phyloP scores from a whole-genome alignment of 371 early-diverging fungal genomes.

The Ordospora colligata region DNA sequence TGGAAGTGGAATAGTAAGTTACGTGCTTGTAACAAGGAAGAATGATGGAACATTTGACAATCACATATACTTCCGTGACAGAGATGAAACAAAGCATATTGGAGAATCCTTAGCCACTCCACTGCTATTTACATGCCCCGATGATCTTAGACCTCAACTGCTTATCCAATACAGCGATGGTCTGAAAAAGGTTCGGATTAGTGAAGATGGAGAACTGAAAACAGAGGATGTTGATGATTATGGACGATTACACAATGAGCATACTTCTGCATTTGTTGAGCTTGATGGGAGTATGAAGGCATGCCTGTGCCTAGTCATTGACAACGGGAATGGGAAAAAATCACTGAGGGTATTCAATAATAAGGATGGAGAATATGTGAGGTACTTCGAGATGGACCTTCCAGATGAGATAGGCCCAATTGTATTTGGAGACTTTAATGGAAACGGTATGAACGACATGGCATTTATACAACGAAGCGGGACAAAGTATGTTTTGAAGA shows the following conservation, averaged over 20 bases:
- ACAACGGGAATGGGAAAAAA: conserved; percentile 15
- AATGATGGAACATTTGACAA: neutral
- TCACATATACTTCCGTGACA: conserved; percentile 1
- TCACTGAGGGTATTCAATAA: conserved; percentile 34
- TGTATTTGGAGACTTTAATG: conserved; percentile 50
- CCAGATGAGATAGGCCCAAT: conserved; percentile 39
- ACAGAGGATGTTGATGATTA: conserved; percentile 3
- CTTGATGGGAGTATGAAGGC: conserved; percentile 44
- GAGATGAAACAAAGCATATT: neutral
- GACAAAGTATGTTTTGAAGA: conserved; percentile 17
- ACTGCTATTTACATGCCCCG: neutral
- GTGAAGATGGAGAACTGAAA: neutral
- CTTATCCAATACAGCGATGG: neutral
- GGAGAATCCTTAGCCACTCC: neutral
- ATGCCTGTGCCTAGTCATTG: conserved; percentile 35
- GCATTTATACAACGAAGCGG: conserved; percentile 28
- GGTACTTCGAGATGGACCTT: neutral
- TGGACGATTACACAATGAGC: conserved; percentile 36
- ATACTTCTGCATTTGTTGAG: conserved; percentile 54
- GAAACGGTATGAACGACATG: conserved; percentile 38
- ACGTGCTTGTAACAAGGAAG: conserved; percentile 10
- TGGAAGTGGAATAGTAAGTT: neutral
- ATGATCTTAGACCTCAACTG: conserved; percentile 1
- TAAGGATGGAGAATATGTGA: neutral
- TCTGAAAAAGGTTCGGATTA: neutral